Evolutionary conservation across 2,329 filamentous ascomycete genomes (phyloP), one percentile per base, ranked within the genome.

Genomic region (Cercospora janseana): DNA sequence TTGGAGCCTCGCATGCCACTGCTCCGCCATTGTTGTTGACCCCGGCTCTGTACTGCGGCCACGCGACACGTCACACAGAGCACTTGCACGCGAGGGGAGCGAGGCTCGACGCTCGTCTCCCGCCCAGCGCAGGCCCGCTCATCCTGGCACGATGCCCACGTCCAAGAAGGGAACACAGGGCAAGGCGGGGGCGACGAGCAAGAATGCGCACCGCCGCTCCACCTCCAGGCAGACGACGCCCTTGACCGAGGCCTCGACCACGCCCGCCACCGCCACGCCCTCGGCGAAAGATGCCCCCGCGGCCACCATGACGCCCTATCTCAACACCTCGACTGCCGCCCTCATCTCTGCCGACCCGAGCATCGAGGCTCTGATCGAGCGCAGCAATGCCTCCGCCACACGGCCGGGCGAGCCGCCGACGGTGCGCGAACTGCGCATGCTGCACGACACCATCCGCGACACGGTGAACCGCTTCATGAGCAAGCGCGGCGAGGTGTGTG

Each of bases 161-260:
- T 62, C 64, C 44, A 68, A 68, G 56, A 66, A 64, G 46, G 60
- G 61, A 51, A 52, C 60, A 10, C 55, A 53, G 24, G 40, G 54
- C 48, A 61, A 60, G 28, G 29, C 44, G n/a, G 31, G 12, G 12
- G 31, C 56, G 24, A 49, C 49, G 18, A 49, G 75, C 54, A 77
- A 45, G 21, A 51, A 54, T 43, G 27, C 77, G 59, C 78, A 79
- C 60, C 78, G 82, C 54, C 82, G 83, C 60, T 86, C 84, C 60
- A 77, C 81, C 55, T 90, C 86, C 66, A 84, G 87, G 64, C 91
- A 90, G 69, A 88, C 86, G 27, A 92, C 87, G 12, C 88, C 87
- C 27, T 58, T 63, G 20, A 63, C 64, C 9, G 70, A 74, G 26
- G 56, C 70, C 69, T 63, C 72, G 68, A 65, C 78, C 73, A 63